phyloP scores from a whole-genome alignment of 2,329 filamentous ascomycete species.

The Xylariaceae sp. region DNA sequence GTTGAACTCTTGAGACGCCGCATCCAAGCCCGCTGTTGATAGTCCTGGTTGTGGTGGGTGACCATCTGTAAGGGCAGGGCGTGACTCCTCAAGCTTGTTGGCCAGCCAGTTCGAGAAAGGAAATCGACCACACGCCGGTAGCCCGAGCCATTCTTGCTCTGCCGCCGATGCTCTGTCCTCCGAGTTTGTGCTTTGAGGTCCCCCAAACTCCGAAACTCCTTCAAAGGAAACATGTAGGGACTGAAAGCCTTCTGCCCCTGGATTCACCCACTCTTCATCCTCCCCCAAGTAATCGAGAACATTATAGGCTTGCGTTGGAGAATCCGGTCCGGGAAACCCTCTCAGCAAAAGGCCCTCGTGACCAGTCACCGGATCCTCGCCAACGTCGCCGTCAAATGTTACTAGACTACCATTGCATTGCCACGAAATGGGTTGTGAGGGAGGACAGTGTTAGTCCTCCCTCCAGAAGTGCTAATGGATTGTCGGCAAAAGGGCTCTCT shows the following conservation, averaged over 20 bases:
- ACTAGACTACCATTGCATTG: constrained; percentile 13
- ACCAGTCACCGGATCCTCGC: constrained; percentile 1
- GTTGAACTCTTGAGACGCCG: no score
- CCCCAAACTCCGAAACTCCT: no score
- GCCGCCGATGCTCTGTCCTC: not conserved
- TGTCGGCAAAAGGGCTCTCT: no score
- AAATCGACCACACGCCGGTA: constrained; percentile 5
- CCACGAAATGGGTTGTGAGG: constrained; percentile 11
- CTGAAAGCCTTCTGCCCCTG: not conserved
- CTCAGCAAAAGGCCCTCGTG: constrained; percentile 12
- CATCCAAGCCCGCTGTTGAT: no score
- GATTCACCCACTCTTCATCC: not conserved
- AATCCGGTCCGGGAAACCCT: constrained; percentile 5
- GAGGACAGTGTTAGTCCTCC: constrained; percentile 10
- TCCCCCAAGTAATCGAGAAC: constrained; percentile 11
- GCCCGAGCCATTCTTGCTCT: constrained; percentile 5
- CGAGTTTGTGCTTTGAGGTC: no score
- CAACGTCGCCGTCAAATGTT: constrained; percentile 3
- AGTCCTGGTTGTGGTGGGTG: not conserved
- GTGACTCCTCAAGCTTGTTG: constrained; percentile 2
- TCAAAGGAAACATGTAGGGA: no score
- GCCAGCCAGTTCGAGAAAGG: constrained; percentile 9
- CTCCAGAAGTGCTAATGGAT: constrained; percentile 5
- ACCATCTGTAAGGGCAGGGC: not conserved
- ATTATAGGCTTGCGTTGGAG: constrained; percentile 2